Evolutionary conservation across 352 stramenopile genomes (phyloP).

Genomic region (Blastocystis sp.): DNA sequence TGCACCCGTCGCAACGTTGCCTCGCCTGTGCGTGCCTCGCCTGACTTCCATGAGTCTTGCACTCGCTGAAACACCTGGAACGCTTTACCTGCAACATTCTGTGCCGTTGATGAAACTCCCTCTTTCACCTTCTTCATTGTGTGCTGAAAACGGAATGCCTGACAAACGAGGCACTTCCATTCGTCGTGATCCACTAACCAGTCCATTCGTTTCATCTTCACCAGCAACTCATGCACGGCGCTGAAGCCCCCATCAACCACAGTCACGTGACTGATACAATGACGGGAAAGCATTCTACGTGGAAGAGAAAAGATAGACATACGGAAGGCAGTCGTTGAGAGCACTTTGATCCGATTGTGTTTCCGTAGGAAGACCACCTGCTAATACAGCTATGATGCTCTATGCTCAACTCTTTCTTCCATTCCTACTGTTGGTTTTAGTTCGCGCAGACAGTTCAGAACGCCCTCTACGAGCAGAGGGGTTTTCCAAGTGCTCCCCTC

Average conservation of each 20-base stretch:
- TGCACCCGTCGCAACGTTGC: not conserved
- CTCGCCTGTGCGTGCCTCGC: not conserved
- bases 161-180: not conserved
- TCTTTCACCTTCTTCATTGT: not conserved
- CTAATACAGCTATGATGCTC: not conserved
- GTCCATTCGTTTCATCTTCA: not conserved
- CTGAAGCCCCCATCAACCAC: constrained; percentile 11
- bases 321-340: not conserved
- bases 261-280: not conserved
- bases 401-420: not conserved
- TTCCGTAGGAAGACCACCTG: not conserved
- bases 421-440: not conserved
- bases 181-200: not conserved
- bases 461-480: not conserved
- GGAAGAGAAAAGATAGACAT: not conserved
- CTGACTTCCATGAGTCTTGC: not conserved
- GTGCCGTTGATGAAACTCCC: not conserved
- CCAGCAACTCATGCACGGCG: constrained; percentile 15
- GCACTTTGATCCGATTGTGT: not conserved
- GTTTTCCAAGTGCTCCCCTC: not conserved
- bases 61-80: too few species aligned
- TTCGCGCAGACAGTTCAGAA: not conserved
- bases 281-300: not conserved
- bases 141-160: not conserved
- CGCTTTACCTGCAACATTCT: not conserved